Conservation (phyloP, 805 yeast genomes). For the Wickerhamiella sorbophila region DNA sequence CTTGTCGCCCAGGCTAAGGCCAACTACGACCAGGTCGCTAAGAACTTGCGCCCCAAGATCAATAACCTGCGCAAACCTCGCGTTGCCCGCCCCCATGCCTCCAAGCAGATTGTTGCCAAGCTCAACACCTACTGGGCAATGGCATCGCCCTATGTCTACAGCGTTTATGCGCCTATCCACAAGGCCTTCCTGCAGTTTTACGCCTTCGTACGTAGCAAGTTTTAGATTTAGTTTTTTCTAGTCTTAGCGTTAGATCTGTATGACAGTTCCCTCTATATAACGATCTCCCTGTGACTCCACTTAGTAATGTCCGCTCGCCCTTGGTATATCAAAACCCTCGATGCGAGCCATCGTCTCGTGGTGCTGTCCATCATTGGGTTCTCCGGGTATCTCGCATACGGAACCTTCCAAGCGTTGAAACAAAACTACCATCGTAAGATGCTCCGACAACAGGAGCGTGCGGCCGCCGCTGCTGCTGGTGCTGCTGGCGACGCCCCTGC, state of each 20-base stretch:
- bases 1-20: constrained; percentile 16
- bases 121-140: background rate
- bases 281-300: no score
- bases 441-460: background rate
- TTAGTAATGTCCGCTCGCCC: constrained; percentile 29
- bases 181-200: background rate
- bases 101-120: constrained; percentile 6
- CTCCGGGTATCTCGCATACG: constrained; percentile 24
- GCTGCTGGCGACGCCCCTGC: background rate
- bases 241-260: no score
- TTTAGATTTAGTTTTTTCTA: no score
- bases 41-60: background rate
- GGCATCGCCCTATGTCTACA: constrained; percentile 1
- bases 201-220: constrained; percentile 4
- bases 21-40: constrained; percentile 12
- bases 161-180: background rate
- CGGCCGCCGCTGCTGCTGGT: background rate
- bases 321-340: constrained; percentile 64
- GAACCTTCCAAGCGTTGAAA: constrained; percentile 26
- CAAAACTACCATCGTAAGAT: constrained; percentile 9
- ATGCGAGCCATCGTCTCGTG: constrained; percentile 57
- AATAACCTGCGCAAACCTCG: constrained; percentile 4
- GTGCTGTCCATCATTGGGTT: constrained; percentile 51
- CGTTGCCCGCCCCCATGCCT: constrained; percentile 10
- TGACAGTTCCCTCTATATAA: no score